These are phyloP conservation scores for Aspergillus quadricinctus DNA, from an alignment of 2,329 filamentous ascomycete genomes.

Conservation along the genomic window DNA sequence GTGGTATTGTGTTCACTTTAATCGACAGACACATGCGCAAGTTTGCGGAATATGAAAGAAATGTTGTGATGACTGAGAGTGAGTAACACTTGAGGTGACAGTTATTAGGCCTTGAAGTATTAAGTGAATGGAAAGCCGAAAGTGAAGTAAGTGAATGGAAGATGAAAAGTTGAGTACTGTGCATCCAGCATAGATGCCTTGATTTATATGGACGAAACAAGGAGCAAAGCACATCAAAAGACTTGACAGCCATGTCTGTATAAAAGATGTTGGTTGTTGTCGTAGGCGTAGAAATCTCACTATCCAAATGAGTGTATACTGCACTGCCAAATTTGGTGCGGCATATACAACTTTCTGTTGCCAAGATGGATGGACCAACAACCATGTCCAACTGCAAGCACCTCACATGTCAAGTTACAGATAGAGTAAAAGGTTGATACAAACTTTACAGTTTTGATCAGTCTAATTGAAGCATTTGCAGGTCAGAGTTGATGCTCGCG, in stretches of 20 bases:
- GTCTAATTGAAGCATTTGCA: too few species aligned
- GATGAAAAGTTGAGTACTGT: neutral
- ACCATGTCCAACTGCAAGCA: neutral
- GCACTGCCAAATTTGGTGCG: conserved; percentile 1
- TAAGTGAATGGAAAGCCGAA: neutral
- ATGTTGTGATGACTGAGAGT: neutral
- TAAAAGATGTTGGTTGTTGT: neutral
- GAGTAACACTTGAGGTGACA: neutral
- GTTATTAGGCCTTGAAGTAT: neutral
- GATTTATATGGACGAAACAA: neutral
- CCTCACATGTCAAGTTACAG: too few species aligned
- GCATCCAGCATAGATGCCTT: neutral
- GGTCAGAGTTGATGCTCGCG: too few species aligned
- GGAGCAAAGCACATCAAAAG: neutral
- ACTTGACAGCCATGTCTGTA: neutral
- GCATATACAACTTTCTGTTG: conserved; percentile 1
- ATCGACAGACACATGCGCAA: too few species aligned
- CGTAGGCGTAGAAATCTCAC: neutral
- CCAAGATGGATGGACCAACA: neutral
- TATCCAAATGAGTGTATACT: neutral
- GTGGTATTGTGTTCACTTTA: too few species aligned
- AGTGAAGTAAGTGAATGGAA: neutral
- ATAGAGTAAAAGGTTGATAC: too few species aligned
- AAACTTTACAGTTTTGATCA: too few species aligned
- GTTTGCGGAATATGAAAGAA: neutral